A percentile compares a stretch with the other conserved stretches of the same genome.
phyloP scores from a whole-genome alignment of 345 rosid species.

The Eutrema heterophyllum region DNA sequence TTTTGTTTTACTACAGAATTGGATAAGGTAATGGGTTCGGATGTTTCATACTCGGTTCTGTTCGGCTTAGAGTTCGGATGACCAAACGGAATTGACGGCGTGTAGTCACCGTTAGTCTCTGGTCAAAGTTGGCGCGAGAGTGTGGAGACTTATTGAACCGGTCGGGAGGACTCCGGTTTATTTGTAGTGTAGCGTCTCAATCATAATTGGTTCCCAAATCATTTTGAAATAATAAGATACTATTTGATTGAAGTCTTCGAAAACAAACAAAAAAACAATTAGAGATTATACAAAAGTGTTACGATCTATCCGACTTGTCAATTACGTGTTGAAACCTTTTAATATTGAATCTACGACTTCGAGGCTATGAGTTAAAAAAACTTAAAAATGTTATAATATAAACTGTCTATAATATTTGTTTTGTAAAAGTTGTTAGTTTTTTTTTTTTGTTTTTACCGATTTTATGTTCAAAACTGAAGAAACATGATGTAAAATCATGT shows the following conservation, averaged over 20 bases:
- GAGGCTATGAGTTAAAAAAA: neutral
- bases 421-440: neutral
- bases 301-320: neutral
- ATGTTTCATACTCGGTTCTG: neutral
- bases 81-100: neutral
- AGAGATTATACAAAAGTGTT: neutral
- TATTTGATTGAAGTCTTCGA: neutral
- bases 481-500: neutral
- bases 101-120: slow-evolving; percentile 14
- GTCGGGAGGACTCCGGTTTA: slow-evolving; percentile 5
- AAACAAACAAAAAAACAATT: no score
- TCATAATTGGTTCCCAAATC: neutral
- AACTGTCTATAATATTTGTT: neutral
- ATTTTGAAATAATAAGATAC: neutral
- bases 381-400: neutral
- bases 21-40: neutral
- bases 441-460: neutral
- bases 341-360: neutral
- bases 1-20: neutral
- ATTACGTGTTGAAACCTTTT: neutral
- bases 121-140: slow-evolving; percentile 31
- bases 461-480: no score
- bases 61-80: neutral
- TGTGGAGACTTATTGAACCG: neutral
- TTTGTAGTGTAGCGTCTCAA: neutral